Evolutionary conservation across 805 yeast genomes (phyloP).

Genomic region (Schwanniomyces occidentalis): DNA sequence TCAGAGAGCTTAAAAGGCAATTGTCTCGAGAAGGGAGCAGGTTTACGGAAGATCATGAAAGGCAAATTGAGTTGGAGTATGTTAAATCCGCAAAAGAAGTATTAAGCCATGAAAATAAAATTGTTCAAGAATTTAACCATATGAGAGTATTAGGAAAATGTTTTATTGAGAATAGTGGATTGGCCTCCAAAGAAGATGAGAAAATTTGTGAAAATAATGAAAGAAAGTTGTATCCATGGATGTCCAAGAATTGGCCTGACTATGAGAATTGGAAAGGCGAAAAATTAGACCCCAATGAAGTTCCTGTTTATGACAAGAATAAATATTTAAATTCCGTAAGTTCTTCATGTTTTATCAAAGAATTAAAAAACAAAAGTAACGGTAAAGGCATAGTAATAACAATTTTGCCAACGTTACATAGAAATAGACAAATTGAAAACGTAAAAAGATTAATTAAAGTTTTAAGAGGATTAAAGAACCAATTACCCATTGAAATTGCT

Average conservation of each 20-base stretch:
- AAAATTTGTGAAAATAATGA: slow-evolving; percentile 14
- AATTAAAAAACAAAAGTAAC: slow-evolving; percentile 12
- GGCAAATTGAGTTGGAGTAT: slow-evolving; percentile 11
- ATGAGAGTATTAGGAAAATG: slow-evolving; percentile 29
- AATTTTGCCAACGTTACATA: slow-evolving; percentile 14
- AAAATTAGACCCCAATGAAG: slow-evolving; percentile 6
- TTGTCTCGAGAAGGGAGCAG: slow-evolving; percentile 13
- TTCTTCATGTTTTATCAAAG: slow-evolving; percentile 14
- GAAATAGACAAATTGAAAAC: slow-evolving; percentile 16
- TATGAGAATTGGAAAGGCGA: slow-evolving; percentile 17
- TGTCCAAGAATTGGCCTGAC: slow-evolving; percentile 24
- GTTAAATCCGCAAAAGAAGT: slow-evolving; percentile 6
- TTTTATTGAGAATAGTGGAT: slow-evolving; percentile 11
- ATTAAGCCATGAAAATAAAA: slow-evolving; percentile 16
- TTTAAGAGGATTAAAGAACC: slow-evolving; percentile 25
- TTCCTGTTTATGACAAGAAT: slow-evolving; percentile 12
- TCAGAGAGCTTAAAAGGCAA: slow-evolving; percentile 12
- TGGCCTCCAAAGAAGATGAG: background rate
- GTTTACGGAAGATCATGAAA: slow-evolving; percentile 12
- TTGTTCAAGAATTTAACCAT: slow-evolving; percentile 19
- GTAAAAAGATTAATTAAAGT: slow-evolving; percentile 23
- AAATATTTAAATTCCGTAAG: background rate
- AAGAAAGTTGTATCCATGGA: slow-evolving; percentile 28
- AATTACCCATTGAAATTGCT: slow-evolving; percentile 30
- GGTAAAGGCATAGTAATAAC: slow-evolving; percentile 37